phyloP scores from a whole-genome alignment of 345 rosid species.

The Eucalyptus erythrocorys region DNA sequence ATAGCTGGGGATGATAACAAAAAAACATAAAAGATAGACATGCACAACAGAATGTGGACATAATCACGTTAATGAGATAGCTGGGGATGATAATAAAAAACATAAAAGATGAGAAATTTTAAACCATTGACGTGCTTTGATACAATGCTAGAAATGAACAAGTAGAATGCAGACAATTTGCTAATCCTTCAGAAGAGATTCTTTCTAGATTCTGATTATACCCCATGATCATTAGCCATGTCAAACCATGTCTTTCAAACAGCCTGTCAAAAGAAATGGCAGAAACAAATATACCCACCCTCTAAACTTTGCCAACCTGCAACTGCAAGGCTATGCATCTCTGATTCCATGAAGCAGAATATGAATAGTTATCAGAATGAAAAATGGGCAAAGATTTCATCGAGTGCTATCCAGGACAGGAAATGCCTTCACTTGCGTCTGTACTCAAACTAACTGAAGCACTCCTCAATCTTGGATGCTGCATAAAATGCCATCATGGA shows the following conservation, averaged over 20 bases:
- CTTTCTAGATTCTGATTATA: neutral
- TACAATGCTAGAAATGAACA: neutral
- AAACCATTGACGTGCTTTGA: neutral
- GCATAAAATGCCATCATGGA: neutral
- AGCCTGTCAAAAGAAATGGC: neutral
- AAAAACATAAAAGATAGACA: neutral
- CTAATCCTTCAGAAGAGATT: neutral
- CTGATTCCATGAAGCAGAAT: neutral
- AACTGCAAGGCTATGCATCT: neutral
- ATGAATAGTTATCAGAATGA: neutral
- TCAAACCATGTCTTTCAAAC: neutral
- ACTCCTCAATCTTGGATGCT: neutral
- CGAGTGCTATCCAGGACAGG: neutral
- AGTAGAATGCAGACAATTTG: neutral
- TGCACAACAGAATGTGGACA: rapidly evolving
- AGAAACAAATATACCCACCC: neutral
- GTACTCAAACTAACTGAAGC: neutral
- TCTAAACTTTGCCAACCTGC: neutral
- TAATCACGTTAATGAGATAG: neutral
- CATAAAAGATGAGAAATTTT: neutral
- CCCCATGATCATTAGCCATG: neutral
- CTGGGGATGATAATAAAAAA: neutral
- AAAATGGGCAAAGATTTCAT: neutral
- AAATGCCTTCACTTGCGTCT: neutral
- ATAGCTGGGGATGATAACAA: neutral